Evolutionary conservation across 805 yeast genomes (phyloP).

Genomic region (Hermanozyma aechmeae): DNA sequence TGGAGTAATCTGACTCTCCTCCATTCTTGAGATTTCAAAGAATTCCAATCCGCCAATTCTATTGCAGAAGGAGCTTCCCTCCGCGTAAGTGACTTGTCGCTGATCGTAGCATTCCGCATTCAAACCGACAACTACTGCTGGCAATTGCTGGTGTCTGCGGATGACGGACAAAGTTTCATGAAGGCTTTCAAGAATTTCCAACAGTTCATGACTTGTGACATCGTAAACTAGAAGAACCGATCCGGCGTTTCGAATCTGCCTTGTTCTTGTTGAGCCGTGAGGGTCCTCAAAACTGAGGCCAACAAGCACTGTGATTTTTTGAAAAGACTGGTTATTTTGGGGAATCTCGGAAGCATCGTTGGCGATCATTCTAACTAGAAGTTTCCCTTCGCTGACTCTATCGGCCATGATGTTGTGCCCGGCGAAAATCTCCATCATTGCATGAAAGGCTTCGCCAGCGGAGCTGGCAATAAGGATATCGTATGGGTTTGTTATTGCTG

Average conservation of each 20-base stretch:
- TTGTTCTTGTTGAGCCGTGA: slow-evolving; percentile 16
- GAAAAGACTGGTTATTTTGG: too few relatives aligned
- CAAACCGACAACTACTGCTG: slow-evolving; percentile 21
- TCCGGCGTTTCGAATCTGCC: slow-evolving; percentile 20
- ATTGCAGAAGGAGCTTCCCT: slow-evolving; percentile 20
- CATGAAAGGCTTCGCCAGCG: too few relatives aligned
- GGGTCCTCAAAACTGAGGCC: slow-evolving; percentile 16
- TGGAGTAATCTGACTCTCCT: slow-evolving; percentile 13
- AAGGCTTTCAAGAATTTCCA: slow-evolving; percentile 19
- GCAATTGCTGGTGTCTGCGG: slow-evolving; percentile 16
- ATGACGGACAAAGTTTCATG: slow-evolving; percentile 14
- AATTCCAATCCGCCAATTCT: slow-evolving; percentile 18
- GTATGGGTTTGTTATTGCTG: too few relatives aligned
- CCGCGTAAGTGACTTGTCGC: slow-evolving; percentile 19
- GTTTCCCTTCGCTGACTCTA: too few relatives aligned
- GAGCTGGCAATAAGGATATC: too few relatives aligned
- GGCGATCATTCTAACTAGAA: too few relatives aligned
- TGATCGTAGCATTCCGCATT: slow-evolving; percentile 16
- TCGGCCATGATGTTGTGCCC: too few relatives aligned
- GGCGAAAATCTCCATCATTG: too few relatives aligned
- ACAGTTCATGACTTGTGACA: slow-evolving; percentile 16
- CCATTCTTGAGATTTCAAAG: slow-evolving; percentile 18
- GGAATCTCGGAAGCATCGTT: too few relatives aligned
- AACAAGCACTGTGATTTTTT: too few relatives aligned
- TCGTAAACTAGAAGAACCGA: slow-evolving; percentile 22